Percentiles rank a stretch among this genome's conserved stretches.
These are phyloP conservation scores for Nevesoporus exiguus DNA, from an alignment of 768 basidiomycete species.

Conservation along the genomic window DNA sequence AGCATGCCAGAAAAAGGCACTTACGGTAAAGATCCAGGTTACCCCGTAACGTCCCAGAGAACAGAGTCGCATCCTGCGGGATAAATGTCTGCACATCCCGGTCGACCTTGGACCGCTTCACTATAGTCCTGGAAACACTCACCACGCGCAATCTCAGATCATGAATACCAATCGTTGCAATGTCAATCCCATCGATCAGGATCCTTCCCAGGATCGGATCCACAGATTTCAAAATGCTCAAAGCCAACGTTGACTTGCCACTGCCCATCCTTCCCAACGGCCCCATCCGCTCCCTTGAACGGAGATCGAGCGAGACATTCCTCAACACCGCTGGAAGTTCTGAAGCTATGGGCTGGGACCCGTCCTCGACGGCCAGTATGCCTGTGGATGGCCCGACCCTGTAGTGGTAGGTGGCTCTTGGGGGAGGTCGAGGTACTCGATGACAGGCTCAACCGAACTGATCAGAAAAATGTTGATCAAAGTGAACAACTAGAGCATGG, in stretches of 20 bases:
- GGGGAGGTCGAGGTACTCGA: constrained; percentile 87
- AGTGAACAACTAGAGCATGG: background rate
- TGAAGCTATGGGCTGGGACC: constrained; percentile 57
- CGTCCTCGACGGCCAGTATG: constrained; percentile 87
- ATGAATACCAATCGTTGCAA: constrained; percentile 78
- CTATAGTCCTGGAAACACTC: constrained; percentile 24
- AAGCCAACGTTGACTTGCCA: constrained; percentile 81
- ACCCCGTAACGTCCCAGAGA: constrained; percentile 75
- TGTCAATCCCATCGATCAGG: constrained; percentile 84
- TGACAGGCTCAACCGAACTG: constrained; percentile 86
- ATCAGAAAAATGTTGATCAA: constrained; percentile 4
- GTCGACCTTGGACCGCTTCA: background rate
- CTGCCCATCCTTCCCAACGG: constrained; percentile 80
- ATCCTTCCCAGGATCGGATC: constrained; percentile 78
- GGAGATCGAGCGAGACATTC: constrained; percentile 68
- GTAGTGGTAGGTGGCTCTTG: constrained; percentile 81
- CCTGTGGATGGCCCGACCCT: constrained; percentile 73
- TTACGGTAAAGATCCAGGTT: constrained; percentile 71
- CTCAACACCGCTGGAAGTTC: constrained; percentile 81
- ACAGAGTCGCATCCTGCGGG: constrained; percentile 72
- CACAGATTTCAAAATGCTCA: constrained; percentile 81
- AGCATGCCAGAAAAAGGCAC: background rate
- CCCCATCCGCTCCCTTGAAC: constrained; percentile 71
- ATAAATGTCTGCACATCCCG: constrained; percentile 62
- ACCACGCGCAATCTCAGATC: constrained; percentile 77